A percentile compares a stretch with the other conserved stretches of the same genome.
phyloP scores from a whole-genome alignment of 345 rosid genomes.

The Fremontodendron californicum region DNA sequence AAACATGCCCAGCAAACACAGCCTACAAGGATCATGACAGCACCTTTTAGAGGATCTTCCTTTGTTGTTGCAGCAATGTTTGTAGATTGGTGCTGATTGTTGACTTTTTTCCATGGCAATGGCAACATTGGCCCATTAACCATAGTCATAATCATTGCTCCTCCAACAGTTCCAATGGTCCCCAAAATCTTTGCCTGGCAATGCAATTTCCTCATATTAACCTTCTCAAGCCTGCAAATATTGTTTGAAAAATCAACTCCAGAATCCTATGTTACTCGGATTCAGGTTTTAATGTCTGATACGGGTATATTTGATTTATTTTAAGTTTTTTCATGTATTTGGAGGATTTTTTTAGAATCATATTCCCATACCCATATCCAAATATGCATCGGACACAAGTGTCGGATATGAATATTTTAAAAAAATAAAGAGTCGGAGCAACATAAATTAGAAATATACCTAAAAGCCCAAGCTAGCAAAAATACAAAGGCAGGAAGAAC shows the following conservation, averaged over 20 bases:
- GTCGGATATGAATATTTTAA: too few species aligned
- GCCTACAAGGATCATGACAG: constrained; percentile 44
- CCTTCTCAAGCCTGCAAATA: constrained; percentile 62
- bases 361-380: too few species aligned
- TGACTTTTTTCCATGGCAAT: constrained; percentile 64
- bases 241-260: neutral
- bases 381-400: too few species aligned
- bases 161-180: constrained; percentile 79
- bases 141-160: constrained; percentile 88
- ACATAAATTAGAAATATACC: constrained; percentile 38
- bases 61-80: neutral
- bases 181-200: constrained; percentile 84
- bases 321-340: too few species aligned
- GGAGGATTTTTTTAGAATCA: too few species aligned
- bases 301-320: too few species aligned
- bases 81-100: constrained; percentile 23
- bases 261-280: neutral
- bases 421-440: too few species aligned
- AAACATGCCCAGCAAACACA: constrained; percentile 63
- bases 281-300: too few species aligned
- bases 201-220: constrained; percentile 43
- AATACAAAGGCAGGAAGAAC: constrained; percentile 83
- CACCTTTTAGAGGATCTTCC: constrained; percentile 57
- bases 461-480: constrained; percentile 72
- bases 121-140: constrained; percentile 57